These are phyloP conservation scores for Cymbopogon citratus DNA, from an alignment of 176 grass and related monocot species.

Conservation along the genomic window DNA sequence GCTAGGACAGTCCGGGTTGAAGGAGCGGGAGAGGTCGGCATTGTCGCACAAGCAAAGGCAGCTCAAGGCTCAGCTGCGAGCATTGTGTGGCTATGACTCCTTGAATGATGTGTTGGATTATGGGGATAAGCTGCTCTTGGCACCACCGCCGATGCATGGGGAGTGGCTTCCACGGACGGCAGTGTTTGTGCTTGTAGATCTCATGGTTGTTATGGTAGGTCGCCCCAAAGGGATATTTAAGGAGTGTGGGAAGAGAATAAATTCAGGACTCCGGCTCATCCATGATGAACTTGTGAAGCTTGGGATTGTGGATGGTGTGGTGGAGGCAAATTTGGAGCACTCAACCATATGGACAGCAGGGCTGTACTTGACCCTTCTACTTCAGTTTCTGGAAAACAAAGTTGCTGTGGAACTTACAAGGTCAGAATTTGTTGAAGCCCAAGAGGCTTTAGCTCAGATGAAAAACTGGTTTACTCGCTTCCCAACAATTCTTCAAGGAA, in stretches of 20 bases:
- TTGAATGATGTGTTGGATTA: slow-evolving; percentile 58
- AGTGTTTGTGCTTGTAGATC: slow-evolving; percentile 81
- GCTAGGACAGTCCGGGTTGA: slow-evolving; percentile 35
- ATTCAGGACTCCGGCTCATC: slow-evolving; percentile 72
- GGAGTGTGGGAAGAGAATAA: slow-evolving; percentile 88
- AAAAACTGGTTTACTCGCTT: slow-evolving; percentile 82
- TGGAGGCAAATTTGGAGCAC: slow-evolving; percentile 84
- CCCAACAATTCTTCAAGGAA: slow-evolving; percentile 77
- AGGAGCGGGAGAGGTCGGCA: slow-evolving; percentile 55
- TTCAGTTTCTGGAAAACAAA: slow-evolving; percentile 94
- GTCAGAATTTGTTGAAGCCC: slow-evolving; percentile 94
- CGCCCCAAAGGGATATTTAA: slow-evolving; percentile 92
- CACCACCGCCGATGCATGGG: slow-evolving; percentile 83
- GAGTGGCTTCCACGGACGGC: slow-evolving; percentile 90
- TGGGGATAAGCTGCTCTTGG: slow-evolving; percentile 83
- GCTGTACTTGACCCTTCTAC: slow-evolving; percentile 83
- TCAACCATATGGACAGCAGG: slow-evolving; percentile 78
- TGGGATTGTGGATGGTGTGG: slow-evolving; percentile 65
- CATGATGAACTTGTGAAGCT: slow-evolving; percentile 80
- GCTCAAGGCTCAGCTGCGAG: slow-evolving; percentile 44
- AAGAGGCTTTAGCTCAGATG: slow-evolving; percentile 86
- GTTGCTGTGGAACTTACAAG: slow-evolving; percentile 85
- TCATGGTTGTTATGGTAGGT: slow-evolving; percentile 90
- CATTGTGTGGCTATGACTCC: slow-evolving; percentile 52
- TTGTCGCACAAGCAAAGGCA: slow-evolving; percentile 60